Percentiles rank a stretch among this genome's conserved stretches.
Evolutionary conservation across 2,329 filamentous ascomycete genomes (phyloP).

Genomic region (Penicillium freii): DNA sequence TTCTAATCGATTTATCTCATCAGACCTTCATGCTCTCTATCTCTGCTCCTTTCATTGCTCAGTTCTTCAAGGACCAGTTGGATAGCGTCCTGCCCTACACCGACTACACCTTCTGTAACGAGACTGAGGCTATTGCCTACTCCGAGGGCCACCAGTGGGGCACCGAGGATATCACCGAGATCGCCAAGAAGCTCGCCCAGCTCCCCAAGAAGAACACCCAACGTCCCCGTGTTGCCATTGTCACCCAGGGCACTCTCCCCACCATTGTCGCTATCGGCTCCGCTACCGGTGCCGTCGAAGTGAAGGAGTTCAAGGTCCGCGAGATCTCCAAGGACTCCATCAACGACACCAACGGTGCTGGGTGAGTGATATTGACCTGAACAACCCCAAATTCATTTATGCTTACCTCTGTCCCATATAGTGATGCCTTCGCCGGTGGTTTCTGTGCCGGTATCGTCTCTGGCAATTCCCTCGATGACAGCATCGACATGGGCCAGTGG

Average conservation of each 20-base stretch:
- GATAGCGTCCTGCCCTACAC: conserved; percentile 86
- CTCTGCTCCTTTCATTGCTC: conserved; percentile 90
- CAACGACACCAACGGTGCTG: conserved; percentile 94
- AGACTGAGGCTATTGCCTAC: conserved; percentile 88
- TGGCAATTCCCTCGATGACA: conserved; percentile 73
- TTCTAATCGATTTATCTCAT: conserved; percentile 3
- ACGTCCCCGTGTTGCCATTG: conserved; percentile 79
- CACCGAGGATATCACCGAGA: conserved; percentile 75
- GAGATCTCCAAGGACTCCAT: conserved; percentile 75
- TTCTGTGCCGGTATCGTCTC: conserved; percentile 86
- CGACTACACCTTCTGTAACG: conserved; percentile 95
- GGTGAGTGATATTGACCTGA: conserved; percentile 42
- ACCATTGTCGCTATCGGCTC: conserved; percentile 77
- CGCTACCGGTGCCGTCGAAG: conserved; percentile 60
- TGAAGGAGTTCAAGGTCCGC: conserved; percentile 79
- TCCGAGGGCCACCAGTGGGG: conserved; percentile 75
- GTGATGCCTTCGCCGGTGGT: conserved; percentile 93
- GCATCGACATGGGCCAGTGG: conserved; percentile 94
- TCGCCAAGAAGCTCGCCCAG: conserved; percentile 80
- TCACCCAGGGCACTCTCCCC: conserved; percentile 92
- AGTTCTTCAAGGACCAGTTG: conserved; percentile 97
- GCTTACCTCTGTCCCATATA: conserved; percentile 27
- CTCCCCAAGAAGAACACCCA: conserved; percentile 88
- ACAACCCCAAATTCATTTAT: neutral
- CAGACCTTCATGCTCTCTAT: conserved; percentile 81